phyloP scores from a whole-genome alignment of 495 filamentous ascomycete genomes.

The Lepidopterella palustris region DNA sequence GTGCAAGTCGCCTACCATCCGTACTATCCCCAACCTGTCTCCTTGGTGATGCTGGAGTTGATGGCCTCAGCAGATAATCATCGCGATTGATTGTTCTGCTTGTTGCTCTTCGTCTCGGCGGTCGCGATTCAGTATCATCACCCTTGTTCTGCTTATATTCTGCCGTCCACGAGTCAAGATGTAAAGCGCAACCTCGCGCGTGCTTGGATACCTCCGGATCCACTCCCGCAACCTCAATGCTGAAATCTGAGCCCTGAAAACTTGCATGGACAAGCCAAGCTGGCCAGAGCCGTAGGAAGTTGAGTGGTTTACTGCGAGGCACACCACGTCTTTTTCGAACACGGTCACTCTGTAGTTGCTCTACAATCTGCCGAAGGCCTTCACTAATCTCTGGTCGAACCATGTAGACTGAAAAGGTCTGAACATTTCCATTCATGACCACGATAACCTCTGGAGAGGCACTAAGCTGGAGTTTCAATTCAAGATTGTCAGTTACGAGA shows the following conservation, averaged over 20 bases:
- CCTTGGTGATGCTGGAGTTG: constrained; percentile 51
- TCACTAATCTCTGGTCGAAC: constrained; percentile 85
- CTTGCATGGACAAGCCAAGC: constrained; percentile 78
- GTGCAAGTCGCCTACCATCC: constrained; percentile 73
- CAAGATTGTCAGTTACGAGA: constrained; percentile 75
- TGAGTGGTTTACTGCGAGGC: constrained; percentile 40
- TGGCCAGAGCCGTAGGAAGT: constrained; percentile 70
- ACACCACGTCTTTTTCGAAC: constrained; percentile 48
- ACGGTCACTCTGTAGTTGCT: constrained; percentile 62
- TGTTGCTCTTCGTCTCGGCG: constrained; percentile 47
- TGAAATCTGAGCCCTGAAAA: constrained; percentile 81
- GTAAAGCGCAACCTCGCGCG: constrained; percentile 72
- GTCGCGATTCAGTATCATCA: constrained; percentile 48
- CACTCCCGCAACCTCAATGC: constrained; percentile 81
- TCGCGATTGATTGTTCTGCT: constrained; percentile 42
- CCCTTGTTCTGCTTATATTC: constrained; percentile 81
- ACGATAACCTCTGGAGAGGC: constrained; percentile 83
- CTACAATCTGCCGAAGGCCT: constrained; percentile 83
- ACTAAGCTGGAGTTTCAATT: constrained; percentile 75
- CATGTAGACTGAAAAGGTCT: constrained; percentile 84
- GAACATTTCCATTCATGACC: constrained; percentile 67
- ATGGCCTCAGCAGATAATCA: constrained; percentile 48
- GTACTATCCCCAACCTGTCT: constrained; percentile 48
- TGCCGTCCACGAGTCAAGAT: constrained; percentile 83
- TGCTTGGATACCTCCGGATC: constrained; percentile 73